Evolutionary conservation across 331 rosid genomes (phyloP).

Genomic region (Acacia pycnantha): DNA sequence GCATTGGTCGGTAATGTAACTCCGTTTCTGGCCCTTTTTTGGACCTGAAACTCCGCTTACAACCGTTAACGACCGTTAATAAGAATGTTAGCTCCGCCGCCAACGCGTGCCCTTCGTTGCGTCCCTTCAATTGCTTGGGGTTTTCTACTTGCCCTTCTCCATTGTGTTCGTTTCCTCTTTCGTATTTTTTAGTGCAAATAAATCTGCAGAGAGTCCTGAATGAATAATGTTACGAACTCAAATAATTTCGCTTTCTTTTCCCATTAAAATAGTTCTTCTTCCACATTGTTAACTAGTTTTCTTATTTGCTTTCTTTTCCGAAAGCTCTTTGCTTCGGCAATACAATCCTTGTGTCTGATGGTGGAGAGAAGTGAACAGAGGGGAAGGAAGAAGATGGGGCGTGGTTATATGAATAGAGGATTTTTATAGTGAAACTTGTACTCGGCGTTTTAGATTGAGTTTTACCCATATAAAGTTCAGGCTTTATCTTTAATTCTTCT

Average conservation of each 20-base stretch:
- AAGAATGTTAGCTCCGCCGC: constrained; percentile 6
- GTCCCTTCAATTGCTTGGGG: constrained; percentile 16
- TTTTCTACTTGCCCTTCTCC: neutral
- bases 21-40: neutral
- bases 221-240: neutral
- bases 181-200: neutral
- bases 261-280: neutral
- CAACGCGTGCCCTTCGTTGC: neutral
- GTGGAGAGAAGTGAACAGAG: neutral
- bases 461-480: constrained; percentile 8
- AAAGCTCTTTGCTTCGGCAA: constrained; percentile 12
- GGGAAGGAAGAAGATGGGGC: constrained; percentile 12
- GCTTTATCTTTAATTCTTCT: neutral
- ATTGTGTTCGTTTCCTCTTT: constrained; percentile 19
- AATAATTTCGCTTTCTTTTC: neutral
- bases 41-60: neutral
- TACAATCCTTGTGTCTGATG: neutral
- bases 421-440: neutral
- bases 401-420: neutral
- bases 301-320: neutral
- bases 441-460: constrained; percentile 14
- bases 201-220: constrained; percentile 2
- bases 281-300: neutral
- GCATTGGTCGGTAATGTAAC: neutral
- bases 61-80: constrained; percentile 5